Evolutionary conservation across 2,329 filamentous ascomycete species (phyloP).

Genomic region (Talaromyces amestolkiae): DNA sequence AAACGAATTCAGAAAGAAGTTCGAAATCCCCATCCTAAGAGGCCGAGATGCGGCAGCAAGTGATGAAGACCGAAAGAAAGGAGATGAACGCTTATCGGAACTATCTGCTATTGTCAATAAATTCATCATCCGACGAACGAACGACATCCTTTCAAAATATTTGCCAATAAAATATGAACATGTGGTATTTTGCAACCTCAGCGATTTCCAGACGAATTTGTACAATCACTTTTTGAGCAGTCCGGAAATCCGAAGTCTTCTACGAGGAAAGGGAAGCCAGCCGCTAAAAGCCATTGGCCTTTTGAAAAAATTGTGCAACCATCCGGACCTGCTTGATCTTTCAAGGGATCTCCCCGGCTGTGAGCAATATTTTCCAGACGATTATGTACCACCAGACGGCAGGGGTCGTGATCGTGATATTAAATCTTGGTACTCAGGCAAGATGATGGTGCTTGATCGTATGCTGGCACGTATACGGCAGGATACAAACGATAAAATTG

Average conservation of each 20-base stretch:
- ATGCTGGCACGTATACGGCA: conserved; percentile 95
- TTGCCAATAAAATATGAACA: conserved; percentile 98
- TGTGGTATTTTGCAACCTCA: conserved; percentile 94
- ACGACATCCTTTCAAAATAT: conserved; percentile 97
- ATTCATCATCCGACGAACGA: conserved; percentile 95
- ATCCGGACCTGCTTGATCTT: conserved; percentile 86
- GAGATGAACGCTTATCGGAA: conserved; percentile 78
- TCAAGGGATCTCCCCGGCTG: conserved; percentile 81
- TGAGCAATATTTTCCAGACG: conserved; percentile 75
- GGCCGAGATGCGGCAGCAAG: conserved; percentile 88
- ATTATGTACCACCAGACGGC: conserved; percentile 83
- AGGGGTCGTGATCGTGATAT: conserved; percentile 88
- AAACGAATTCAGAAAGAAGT: conserved; percentile 88
- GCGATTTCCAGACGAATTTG: conserved; percentile 85
- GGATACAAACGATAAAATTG: conserved; percentile 98
- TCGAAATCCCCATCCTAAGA: conserved; percentile 85
- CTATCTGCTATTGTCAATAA: conserved; percentile 87
- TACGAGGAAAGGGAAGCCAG: conserved; percentile 91
- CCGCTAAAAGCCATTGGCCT: conserved; percentile 95
- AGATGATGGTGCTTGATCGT: conserved; percentile 96
- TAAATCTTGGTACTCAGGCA: conserved; percentile 94
- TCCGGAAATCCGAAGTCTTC: conserved; percentile 85
- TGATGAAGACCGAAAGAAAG: conserved; percentile 75
- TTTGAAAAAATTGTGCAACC: conserved; percentile 97
- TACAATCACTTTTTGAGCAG: conserved; percentile 98